Evolutionary conservation across 495 filamentous ascomycete species (phyloP).

Genomic region (Elasticomyces elasticus): DNA sequence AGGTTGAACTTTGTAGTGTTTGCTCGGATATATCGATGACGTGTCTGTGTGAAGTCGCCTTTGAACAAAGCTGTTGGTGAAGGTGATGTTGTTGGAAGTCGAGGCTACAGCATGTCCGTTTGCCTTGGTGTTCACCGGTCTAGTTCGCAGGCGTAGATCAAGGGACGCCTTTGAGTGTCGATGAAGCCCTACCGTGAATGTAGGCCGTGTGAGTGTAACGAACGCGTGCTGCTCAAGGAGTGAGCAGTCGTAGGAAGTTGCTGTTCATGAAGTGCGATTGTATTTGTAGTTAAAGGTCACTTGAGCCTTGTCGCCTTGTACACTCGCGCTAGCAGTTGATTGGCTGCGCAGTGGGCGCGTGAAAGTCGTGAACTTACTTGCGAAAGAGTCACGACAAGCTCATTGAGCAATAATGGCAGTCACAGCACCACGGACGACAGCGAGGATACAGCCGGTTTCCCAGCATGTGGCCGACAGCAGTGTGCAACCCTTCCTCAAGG

Average conservation of each 20-base stretch:
- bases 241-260: too few species aligned
- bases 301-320: too few species aligned
- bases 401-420: background rate
- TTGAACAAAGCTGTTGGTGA: background rate
- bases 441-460: conserved; percentile 15
- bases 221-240: background rate
- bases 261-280: too few species aligned
- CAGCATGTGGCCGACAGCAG: conserved; percentile 50
- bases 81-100: background rate
- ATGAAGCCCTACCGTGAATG: background rate
- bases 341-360: too few species aligned
- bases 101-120: background rate
- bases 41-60: background rate
- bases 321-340: too few species aligned
- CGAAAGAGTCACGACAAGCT: too few species aligned
- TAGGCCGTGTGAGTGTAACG: background rate
- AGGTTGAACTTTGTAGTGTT: background rate
- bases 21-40: background rate
- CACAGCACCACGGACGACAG: background rate
- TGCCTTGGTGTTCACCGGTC: background rate
- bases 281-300: too few species aligned
- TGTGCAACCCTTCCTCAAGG: conserved; percentile 56
- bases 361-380: too few species aligned
- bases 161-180: background rate
- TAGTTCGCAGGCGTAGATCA: background rate